Percentiles rank a stretch among this genome's conserved stretches.
Conservation (phyloP, 257 asterid genomes). For the Misopates orontium region DNA sequence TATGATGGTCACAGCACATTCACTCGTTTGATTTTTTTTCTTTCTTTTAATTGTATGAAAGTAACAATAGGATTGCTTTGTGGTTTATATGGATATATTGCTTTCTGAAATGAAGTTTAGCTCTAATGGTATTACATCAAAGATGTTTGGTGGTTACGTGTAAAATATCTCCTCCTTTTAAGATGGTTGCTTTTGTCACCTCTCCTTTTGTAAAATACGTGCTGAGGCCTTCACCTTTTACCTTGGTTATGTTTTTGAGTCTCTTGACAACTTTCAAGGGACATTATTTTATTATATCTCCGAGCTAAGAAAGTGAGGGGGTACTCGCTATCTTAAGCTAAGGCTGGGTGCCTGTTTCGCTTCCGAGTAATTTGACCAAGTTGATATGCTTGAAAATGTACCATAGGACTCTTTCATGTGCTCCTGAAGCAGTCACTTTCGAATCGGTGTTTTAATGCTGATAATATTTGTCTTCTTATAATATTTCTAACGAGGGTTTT, state of each 20-base stretch:
- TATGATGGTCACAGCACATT: not conserved
- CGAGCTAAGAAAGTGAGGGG: not conserved
- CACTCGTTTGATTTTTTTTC: not conserved
- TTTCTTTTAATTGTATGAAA: no score
- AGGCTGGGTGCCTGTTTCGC: not conserved
- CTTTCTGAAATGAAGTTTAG: slow-evolving; percentile 3
- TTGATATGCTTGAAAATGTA: slow-evolving; percentile 6
- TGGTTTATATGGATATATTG: not conserved
- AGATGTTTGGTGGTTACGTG: slow-evolving; percentile 8
- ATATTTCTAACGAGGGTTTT: not conserved
- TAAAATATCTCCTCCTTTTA: not conserved
- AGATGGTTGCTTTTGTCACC: not conserved
- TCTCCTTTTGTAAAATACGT: not conserved
- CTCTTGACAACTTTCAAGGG: not conserved
- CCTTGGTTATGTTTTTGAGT: not conserved
- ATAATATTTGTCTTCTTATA: not conserved
- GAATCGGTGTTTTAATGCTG: not conserved
- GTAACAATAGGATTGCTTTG: no score
- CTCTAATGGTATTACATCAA: not conserved
- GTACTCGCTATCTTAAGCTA: not conserved
- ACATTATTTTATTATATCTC: not conserved
- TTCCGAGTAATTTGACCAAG: not conserved
- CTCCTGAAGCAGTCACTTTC: not conserved
- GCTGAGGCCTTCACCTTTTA: not conserved
- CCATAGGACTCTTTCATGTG: not conserved